Evolutionary conservation across 2,329 filamentous ascomycete species (phyloP), one percentile per base, ranked within the genome.

Genomic region (Coniochaeta prunicola): DNA sequence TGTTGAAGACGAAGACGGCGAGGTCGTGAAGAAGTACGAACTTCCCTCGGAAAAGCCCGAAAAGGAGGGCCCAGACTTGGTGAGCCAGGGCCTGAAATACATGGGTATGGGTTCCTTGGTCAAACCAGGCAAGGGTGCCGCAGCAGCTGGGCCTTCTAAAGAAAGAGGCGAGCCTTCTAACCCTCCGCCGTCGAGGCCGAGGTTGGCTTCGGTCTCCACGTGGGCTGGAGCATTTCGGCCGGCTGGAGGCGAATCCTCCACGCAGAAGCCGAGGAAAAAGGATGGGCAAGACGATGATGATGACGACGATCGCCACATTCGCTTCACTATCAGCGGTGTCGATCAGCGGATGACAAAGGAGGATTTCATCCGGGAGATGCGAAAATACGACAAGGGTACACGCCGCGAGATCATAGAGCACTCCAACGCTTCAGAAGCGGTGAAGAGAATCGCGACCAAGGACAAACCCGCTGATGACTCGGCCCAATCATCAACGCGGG

Each of bases 21-120:
- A 96, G 70, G 91, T 96, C 33, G 83, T 96, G 69, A 92, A 92
- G 76, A 86, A 90, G 59, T 92, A 92, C 68, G 87, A 92, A 63
- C 81, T 93, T 30, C 87, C 88, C 1, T 75, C 80, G 0, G 73
- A 82, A 28, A 83, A 80, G 62, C 61, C 64, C 0, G 76, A 77
- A 17, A 76, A 73, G 59, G 73, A 77, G 13, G 69, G 72, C 19
- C 70, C 65, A 19, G 74, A 72, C 48, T 61, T 73, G 19, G 67
- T 81, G 31, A 72, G 73, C 19, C 73, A 77, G 26, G 73, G 80
- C 58, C 72, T 83, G 36, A 83, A 82, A 66, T 80, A 81, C 59
- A 78, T 84, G 68, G 80, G 81, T 56, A 78, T 83, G 63, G 75
- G 78, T 28, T 73, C 75, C 9, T 68, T 77, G 13, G 68, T 71